Evolutionary conservation across 176 grass and related monocot genomes (phyloP), one percentile per base, ranked within the genome.

Genomic region (Oryza australiensis): DNA sequence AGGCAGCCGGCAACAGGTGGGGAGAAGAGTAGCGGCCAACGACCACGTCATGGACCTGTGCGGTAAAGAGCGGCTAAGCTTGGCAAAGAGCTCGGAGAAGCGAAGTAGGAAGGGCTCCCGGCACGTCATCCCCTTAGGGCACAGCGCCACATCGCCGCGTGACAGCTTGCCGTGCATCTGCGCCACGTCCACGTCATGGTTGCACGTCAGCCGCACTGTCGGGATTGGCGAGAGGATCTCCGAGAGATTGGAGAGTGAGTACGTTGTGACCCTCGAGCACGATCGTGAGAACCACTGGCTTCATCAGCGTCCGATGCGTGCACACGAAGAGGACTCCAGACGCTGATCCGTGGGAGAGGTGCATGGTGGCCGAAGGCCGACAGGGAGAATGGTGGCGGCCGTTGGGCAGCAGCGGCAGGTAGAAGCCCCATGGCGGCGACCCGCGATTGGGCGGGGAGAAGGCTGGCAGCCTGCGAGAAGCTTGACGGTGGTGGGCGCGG

Each of bases 81-180:
- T 91, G 14, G 96, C 93, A 69, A 99, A 99, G 5, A 99, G 91
- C 48, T 87, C 91, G n/a, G 90, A 95, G 83, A 99, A 99, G 7
- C 89, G 80, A 3, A 99, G 84, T 65, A 99, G 80, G 85, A 90
- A 99, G 15, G 96, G 96, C 80, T 99, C 96, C 65, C 93, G 82
- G 78, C 96, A 95, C 5, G 96, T 99, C 14, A 87, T 99, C 24
- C 96, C 93, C 83, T 99, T 89, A 14, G 93, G 93, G 80, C 93
- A 99, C 29, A 95, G 87, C 2, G 87, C 91, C 27, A 99, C 90
- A 70, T 99, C 96, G 18, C 93, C 89, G 0, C 77, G n/a, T n/a
- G n/a, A n/a, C n/a, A n/a, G n/a, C n/a, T n/a, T n/a, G n/a, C n/a
- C n/a, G n/a, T n/a, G 91, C 83, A 93, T 95, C 10, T 42, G 20